Conservation (phyloP, 2,329 filamentous ascomycete genomes). For the Aspergillus intermedius region DNA sequence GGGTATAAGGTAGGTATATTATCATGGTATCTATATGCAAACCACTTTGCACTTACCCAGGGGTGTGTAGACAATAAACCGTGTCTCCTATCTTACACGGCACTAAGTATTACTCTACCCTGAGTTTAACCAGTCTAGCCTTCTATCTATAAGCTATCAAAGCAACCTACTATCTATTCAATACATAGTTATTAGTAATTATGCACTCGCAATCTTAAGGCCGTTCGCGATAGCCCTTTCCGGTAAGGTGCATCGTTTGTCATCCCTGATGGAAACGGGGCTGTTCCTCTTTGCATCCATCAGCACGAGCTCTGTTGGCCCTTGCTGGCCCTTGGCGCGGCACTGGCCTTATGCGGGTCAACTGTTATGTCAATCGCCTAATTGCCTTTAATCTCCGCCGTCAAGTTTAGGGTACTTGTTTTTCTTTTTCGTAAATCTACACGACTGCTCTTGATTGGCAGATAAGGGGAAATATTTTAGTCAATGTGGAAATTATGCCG, state of each 20-base stretch:
- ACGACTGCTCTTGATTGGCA: neutral
- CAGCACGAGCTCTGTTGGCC: neutral
- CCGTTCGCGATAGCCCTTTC: neutral
- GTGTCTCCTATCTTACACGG: too few relatives aligned
- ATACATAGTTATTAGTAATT: too few relatives aligned
- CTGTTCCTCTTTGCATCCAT: slow-evolving; percentile 1
- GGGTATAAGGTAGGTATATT: neutral
- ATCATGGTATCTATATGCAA: neutral
- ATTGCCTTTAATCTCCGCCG: neutral
- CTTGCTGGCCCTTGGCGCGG: neutral
- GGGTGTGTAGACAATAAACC: too few relatives aligned
- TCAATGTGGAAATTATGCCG: slow-evolving; percentile 6
- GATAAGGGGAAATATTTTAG: neutral
- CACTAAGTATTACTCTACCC: too few relatives aligned
- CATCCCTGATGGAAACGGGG: neutral
- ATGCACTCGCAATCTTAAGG: too few relatives aligned
- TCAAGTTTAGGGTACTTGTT: neutral
- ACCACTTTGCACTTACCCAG: neutral
- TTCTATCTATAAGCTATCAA: too few relatives aligned
- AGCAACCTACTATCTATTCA: too few relatives aligned
- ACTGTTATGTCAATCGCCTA: slow-evolving; percentile 3
- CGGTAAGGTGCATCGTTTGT: neutral
- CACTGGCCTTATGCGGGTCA: slow-evolving; percentile 7
- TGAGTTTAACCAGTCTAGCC: too few relatives aligned
- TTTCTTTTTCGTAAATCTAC: neutral